A percentile compares a stretch with the other conserved stretches of the same genome.
Evolutionary conservation across 331 rosid species (phyloP).

Genomic region (Cydonia oblonga): DNA sequence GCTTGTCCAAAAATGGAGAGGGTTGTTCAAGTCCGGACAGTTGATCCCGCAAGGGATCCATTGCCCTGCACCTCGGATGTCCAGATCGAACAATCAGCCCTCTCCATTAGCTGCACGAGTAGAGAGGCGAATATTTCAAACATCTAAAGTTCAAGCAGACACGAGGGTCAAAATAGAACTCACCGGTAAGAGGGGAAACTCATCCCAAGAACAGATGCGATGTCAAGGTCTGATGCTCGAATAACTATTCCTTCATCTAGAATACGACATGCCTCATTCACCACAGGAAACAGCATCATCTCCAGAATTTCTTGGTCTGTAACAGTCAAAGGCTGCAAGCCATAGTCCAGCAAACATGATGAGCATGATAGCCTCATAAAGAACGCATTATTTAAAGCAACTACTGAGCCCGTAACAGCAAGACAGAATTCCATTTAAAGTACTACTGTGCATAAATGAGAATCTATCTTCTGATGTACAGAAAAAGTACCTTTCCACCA

Average conservation of each 20-base stretch:
- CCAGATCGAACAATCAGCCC: too few species aligned
- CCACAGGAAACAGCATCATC: slow-evolving; percentile 87
- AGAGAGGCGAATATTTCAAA: background rate
- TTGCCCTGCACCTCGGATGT: too few species aligned
- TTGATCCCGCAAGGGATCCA: too few species aligned
- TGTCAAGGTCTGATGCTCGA: slow-evolving; percentile 83
- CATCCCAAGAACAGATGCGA: slow-evolving; percentile 96
- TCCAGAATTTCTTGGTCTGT: slow-evolving; percentile 84
- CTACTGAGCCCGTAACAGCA: background rate
- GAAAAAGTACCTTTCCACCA: slow-evolving; percentile 54
- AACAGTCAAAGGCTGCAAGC: slow-evolving; percentile 58
- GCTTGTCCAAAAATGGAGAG: too few species aligned
- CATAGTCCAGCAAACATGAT: background rate
- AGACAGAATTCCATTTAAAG: background rate
- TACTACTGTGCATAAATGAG: too few species aligned
- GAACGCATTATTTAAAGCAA: slow-evolving; percentile 1
- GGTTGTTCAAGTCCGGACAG: too few species aligned
- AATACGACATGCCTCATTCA: slow-evolving; percentile 91
- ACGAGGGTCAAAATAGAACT: background rate
- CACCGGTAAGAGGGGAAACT: slow-evolving; percentile 88
- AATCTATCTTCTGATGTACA: too few species aligned
- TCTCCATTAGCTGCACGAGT: background rate
- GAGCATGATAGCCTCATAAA: background rate
- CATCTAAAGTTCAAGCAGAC: background rate
- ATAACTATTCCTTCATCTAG: slow-evolving; percentile 71